phyloP scores from a whole-genome alignment of 73 alveolate genomes.

The Tetrahymena malaccensis region DNA sequence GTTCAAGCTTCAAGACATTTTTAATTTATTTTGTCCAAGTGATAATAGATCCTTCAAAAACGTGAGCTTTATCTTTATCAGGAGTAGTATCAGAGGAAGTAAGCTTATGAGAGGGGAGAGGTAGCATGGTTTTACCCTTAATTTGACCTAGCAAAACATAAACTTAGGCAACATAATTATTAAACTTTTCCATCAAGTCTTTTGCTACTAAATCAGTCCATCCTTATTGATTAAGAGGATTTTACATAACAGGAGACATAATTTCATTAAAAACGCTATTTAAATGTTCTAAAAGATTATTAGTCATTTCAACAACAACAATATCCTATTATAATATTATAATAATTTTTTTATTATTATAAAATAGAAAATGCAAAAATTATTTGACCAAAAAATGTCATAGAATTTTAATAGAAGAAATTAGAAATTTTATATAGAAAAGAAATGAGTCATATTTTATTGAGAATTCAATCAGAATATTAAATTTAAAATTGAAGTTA shows the following conservation, averaged over 20 bases:
- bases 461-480: neutral
- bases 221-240: constrained; percentile 96
- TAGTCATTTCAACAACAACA: neutral
- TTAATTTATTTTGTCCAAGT: constrained; percentile 99
- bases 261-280: constrained; percentile 55
- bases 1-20: constrained; percentile 97
- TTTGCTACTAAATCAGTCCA: constrained; percentile 99
- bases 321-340: neutral
- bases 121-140: constrained; percentile 98
- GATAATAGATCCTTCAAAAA: constrained; percentile 98
- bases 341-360: neutral
- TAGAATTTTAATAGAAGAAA: too few relatives aligned
- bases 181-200: constrained; percentile 99
- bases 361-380: neutral
- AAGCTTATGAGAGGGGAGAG: constrained; percentile 91
- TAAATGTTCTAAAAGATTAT: constrained; percentile 60
- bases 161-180: constrained; percentile 95
- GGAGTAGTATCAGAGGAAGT: constrained; percentile 88
- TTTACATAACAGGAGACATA: constrained; percentile 71
- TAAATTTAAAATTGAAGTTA: neutral
- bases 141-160: constrained; percentile 98
- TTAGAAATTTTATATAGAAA: neutral
- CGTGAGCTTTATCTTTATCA: constrained; percentile 98
- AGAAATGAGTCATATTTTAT: neutral
- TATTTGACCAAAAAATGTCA: neutral